Evolutionary conservation across 257 asterid genomes (phyloP).

Genomic region (Mentha longifolia): DNA sequence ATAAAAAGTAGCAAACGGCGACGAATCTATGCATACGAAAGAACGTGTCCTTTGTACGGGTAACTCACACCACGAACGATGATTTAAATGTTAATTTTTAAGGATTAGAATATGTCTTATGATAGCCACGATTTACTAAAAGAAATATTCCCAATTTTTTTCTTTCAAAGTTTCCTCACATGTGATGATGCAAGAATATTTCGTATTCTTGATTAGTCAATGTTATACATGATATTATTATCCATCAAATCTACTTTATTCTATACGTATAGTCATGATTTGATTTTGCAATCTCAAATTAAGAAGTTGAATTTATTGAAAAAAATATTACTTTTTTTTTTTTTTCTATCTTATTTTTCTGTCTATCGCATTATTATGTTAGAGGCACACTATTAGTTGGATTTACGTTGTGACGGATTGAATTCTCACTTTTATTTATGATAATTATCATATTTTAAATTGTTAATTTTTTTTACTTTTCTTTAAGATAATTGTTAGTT

Average conservation of each 20-base stretch:
- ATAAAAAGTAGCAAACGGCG: slow-evolving; percentile 40
- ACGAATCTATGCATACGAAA: slow-evolving; percentile 76
- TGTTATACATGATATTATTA: slow-evolving; percentile 12
- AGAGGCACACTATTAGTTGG: too few species aligned
- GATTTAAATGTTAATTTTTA: slow-evolving; percentile 28
- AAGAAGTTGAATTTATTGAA: not conserved
- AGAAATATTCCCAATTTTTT: slow-evolving; percentile 14
- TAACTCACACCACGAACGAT: not conserved
- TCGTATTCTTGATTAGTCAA: slow-evolving; percentile 29
- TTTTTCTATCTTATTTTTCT: not conserved
- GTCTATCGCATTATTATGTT: too few species aligned
- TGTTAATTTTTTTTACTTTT: too few species aligned
- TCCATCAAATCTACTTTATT: slow-evolving; percentile 27
- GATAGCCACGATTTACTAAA: not conserved
- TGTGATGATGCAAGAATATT: slow-evolving; percentile 29
- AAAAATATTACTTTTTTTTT: not conserved
- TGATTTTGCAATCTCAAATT: slow-evolving; percentile 5
- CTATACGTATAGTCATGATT: not conserved
- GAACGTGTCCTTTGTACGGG: slow-evolving; percentile 49
- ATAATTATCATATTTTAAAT: too few species aligned
- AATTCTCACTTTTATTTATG: too few species aligned
- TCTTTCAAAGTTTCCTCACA: not conserved
- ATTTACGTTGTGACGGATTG: too few species aligned
- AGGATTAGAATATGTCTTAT: slow-evolving; percentile 29
- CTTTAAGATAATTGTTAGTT: too few species aligned